Conservation (phyloP, 768 basidiomycete genomes). For the Psilocybe azurescens region DNA sequence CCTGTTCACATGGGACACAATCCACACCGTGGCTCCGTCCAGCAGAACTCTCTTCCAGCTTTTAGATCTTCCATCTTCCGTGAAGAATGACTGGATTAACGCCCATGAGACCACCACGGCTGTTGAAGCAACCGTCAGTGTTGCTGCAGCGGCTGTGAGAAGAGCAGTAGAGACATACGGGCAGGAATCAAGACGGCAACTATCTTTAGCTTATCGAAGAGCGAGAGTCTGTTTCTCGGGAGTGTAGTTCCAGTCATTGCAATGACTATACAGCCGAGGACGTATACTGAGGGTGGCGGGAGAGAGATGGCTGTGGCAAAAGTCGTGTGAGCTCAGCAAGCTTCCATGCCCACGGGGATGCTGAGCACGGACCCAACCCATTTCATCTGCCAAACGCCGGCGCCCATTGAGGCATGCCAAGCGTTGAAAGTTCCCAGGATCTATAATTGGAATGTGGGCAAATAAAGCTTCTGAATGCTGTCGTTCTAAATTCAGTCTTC, state of each 20-base stretch:
- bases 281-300: background rate
- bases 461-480: too few species aligned
- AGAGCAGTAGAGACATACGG: conserved; percentile 13
- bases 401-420: too few species aligned
- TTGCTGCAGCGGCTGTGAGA: too few species aligned
- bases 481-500: too few species aligned
- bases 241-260: conserved; percentile 7
- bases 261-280: background rate
- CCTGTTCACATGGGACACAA: conserved; percentile 12
- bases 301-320: background rate
- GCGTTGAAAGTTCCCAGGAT: too few species aligned
- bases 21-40: conserved; percentile 7
- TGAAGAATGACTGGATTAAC: conserved; percentile 19
- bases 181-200: conserved; percentile 9
- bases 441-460: too few species aligned
- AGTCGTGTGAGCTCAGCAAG: background rate
- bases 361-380: too few species aligned
- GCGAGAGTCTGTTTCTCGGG: conserved; percentile 14
- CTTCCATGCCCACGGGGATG: too few species aligned
- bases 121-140: background rate
- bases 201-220: conserved; percentile 15
- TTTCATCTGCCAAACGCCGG: too few species aligned
- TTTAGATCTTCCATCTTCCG: conserved; percentile 17
- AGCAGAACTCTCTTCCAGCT: conserved; percentile 20
- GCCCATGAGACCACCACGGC: conserved; percentile 17